Evolutionary conservation across 768 basidiomycete genomes (phyloP).

Genomic region (Dioszegia hungarica): DNA sequence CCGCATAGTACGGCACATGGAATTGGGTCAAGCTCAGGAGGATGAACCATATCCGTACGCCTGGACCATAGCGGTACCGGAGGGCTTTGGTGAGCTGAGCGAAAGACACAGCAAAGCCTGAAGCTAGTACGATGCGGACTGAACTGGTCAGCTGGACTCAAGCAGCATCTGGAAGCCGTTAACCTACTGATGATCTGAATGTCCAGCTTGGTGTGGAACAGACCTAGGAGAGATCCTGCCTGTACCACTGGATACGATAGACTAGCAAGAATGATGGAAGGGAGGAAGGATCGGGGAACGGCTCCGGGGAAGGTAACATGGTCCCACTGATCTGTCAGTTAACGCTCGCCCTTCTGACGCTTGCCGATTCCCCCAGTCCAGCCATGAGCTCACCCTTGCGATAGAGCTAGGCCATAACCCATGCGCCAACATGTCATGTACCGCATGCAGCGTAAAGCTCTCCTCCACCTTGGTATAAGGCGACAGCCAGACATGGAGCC

Average conservation of each 20-base stretch:
- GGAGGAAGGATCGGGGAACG: constrained; percentile 80
- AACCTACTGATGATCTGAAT: constrained; percentile 64
- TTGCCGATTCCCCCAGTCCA: background rate
- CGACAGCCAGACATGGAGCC: constrained; percentile 64
- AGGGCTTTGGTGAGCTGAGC: constrained; percentile 63
- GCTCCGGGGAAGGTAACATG: constrained; percentile 83
- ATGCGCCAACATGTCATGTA: constrained; percentile 78
- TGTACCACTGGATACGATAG: constrained; percentile 55
- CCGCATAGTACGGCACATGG: constrained; percentile 89
- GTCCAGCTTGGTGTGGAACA: constrained; percentile 59
- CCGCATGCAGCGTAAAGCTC: constrained; percentile 88
- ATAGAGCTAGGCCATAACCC: constrained; percentile 50
- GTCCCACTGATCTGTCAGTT: constrained; percentile 63
- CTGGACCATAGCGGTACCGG: constrained; percentile 60
- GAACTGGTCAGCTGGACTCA: background rate
- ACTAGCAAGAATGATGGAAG: constrained; percentile 66
- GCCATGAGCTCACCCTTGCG: background rate
- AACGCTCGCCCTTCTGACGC: background rate
- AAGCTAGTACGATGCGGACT: constrained; percentile 73
- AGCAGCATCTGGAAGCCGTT: background rate
- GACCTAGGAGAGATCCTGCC: constrained; percentile 52
- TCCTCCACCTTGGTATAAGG: constrained; percentile 98
- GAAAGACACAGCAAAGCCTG: constrained; percentile 61
- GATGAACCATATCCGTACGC: constrained; percentile 55
- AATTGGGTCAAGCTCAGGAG: constrained; percentile 77